phyloP scores from a whole-genome alignment of 2,329 filamentous ascomycete species.

The Colletotrichum sp. region DNA sequence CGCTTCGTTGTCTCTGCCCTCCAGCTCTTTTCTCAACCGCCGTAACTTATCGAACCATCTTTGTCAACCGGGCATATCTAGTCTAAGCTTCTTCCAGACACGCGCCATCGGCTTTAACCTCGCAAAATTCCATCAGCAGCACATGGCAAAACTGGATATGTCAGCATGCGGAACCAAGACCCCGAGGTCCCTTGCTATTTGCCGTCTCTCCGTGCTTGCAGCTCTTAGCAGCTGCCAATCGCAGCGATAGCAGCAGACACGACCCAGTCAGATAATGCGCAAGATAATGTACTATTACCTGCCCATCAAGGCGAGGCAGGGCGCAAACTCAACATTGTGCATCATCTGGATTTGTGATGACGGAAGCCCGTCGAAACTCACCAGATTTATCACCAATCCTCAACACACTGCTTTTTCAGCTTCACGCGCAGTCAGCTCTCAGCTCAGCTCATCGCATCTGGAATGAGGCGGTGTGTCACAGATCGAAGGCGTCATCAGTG shows the following conservation, averaged over 20 bases:
- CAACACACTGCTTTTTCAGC: neutral
- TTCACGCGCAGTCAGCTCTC: neutral
- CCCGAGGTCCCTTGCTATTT: neutral
- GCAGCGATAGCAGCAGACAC: neutral
- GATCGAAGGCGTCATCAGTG: constrained; percentile 17
- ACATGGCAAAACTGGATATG: constrained; percentile 8
- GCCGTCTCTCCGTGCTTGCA: neutral
- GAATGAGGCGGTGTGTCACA: neutral
- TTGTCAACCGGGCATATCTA: neutral
- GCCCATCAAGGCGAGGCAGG: neutral
- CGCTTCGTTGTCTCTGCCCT: neutral
- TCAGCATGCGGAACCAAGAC: constrained; percentile 19
- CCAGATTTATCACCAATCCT: neutral
- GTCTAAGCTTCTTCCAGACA: neutral
- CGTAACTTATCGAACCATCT: neutral
- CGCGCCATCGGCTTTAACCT: neutral
- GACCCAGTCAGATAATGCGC: neutral
- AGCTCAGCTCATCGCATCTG: neutral
- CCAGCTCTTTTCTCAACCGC: neutral
- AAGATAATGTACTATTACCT: neutral
- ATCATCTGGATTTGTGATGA: constrained; percentile 20
- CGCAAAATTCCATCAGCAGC: neutral
- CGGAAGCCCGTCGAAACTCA: constrained; percentile 18
- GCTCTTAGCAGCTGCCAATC: neutral
- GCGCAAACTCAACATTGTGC: neutral